Base-by-base conservation (phyloP, 306 rosid genomes). In the Trifolium dubium region DNA sequence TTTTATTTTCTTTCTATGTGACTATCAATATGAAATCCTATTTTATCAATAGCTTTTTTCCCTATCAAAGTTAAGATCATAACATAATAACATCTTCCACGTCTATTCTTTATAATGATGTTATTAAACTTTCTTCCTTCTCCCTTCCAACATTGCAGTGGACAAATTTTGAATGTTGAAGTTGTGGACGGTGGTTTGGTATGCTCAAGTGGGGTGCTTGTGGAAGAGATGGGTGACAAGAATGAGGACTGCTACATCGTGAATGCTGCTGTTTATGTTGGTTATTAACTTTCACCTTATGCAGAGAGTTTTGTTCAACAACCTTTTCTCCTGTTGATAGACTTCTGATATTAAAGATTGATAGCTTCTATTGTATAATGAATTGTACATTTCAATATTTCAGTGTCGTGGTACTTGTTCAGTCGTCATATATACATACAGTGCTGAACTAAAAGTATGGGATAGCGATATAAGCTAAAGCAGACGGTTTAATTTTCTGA, bases 191-290 rank as follows among this genome's bases (percentile, higher is more conserved):
- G 97, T 73, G 99, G 98, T 72, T 80, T 94, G 73, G 78, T 92
- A 80, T 94, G 98, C 92, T 94, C 98, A 66, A 92, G 99, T 50
- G 97, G 99, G 50, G 97, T 92, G 76, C 80, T 63, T 60, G 96
- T 94, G 72, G 98, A 94, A 83, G 97, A 94, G 78, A 89, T 94
- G 97, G 99, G 96, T 73, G 97, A 94, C 81, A 95, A 95, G 86
- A 95, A 88, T 66, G 98, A 92, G 34, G 97, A 95, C 72, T 92
- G 96, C 83, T 92, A 90, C 82, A 87, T 94, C 54, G 99, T 94
- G 75, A 94, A 94, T 76, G 97, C 97, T 75, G 99, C 97, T 73
- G 97, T 94, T 30, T 94, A 89, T 70, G 92, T 94, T 30, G 99
- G 99, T 79, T 94, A 92, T 83, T 92, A 81, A 79, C 53, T 23